Base-by-base conservation (phyloP, 129 eudicot species). In the Saposhnikovia divaricata region DNA sequence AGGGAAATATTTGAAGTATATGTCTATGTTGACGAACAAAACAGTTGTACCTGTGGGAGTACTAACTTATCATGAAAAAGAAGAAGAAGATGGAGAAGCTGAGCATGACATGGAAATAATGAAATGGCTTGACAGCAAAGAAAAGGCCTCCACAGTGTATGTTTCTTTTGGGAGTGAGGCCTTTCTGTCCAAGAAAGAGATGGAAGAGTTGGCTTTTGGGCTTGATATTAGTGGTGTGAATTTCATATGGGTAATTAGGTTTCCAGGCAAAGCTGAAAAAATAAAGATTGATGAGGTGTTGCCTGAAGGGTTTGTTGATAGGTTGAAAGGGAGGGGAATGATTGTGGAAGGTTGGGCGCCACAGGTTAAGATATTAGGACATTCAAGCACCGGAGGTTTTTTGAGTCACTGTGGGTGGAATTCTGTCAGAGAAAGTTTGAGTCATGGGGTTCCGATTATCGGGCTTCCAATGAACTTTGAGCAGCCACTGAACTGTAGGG, bases 141-240 rank as follows among this genome's bases (percentile, higher is more conserved):
- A 43, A 1, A 59, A 14, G 25, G 23, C 43, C n/a, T 85, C 88
- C 2, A 74, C 81, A 11, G 82, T 81, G 5, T 82, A 63, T 48
- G 68, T 85, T 38, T 82, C 82, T 0, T 82, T 82, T 77, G 89
- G 86, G 11, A 86, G 89, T 45, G 86, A 86, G 74, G 55, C 73
- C 43, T 86, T 68, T 75, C 45, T 82, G 79, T 76, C 84, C 25
- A 51, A 76, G 63, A 75, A 80, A 38, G 76, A 86, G 23, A 83
- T 25, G 45, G 80, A 80, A 72, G 81, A 81, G 70, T 43, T 85
- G 25, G 88, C 83, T 19, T 44, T 74, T 1, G 83, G 83, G 40
- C 71, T 85, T 9, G 85, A 85, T 68, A 43, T 71, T 3, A 66
- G 73, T 45, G 46, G 59, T 1, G 79, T 68, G 12, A 85, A 85